phyloP scores from a whole-genome alignment of 2,329 filamentous ascomycete genomes.

The Monascus ruber region DNA sequence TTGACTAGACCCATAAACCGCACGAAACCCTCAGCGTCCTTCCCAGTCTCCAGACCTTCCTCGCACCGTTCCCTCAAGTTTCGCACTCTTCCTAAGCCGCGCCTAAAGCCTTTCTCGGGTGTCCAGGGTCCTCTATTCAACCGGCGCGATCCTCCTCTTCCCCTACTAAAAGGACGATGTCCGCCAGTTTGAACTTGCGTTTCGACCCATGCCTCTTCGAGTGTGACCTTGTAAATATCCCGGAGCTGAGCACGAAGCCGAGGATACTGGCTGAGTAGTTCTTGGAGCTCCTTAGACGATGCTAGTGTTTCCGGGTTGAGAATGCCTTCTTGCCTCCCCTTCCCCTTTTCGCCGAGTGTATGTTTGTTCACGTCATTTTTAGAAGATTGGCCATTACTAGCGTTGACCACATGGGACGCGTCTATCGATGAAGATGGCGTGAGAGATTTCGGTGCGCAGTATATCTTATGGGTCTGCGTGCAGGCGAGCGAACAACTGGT shows the following conservation, averaged over 20 bases:
- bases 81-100: conserved; percentile 28
- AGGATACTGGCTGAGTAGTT: conserved; percentile 28
- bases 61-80: conserved; percentile 27
- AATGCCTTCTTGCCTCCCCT: conserved; percentile 1
- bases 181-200: conserved; percentile 12
- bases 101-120: conserved; percentile 32
- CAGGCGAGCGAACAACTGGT: conserved; percentile 36
- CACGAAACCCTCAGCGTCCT: conserved; percentile 25
- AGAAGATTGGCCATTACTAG: not conserved
- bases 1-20: conserved; percentile 25
- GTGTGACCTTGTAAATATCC: conserved; percentile 31
- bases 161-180: conserved; percentile 14
- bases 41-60: conserved; percentile 19
- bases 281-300: conserved; percentile 23
- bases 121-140: conserved; percentile 28
- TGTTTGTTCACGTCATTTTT: conserved; percentile 5
- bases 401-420: not conserved
- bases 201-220: conserved; percentile 31
- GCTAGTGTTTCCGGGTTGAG: conserved; percentile 8
- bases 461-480: conserved; percentile 33
- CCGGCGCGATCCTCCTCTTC: conserved; percentile 13
- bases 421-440: conserved; percentile 2
- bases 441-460: conserved; percentile 24
- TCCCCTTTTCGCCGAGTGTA: conserved; percentile 1
- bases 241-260: conserved; percentile 27